Evolutionary conservation across 129 eudicot genomes (phyloP), one percentile per base, ranked within the genome.

Genomic region (Centrapalus pauciflorus): DNA sequence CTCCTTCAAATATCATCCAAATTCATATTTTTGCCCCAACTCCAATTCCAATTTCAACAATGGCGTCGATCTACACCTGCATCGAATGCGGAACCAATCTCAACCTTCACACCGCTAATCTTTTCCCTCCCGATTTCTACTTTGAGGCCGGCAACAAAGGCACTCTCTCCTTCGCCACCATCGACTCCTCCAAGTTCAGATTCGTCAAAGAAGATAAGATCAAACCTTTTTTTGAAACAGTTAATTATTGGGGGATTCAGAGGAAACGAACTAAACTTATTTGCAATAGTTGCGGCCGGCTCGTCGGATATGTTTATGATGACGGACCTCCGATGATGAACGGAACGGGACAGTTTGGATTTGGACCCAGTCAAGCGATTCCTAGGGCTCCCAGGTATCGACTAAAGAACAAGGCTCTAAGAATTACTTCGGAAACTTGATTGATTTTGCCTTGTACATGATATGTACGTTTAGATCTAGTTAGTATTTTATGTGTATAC

Each of bases 141-240:
- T 94, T 94, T 82, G 97, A 94, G 54, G 99, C 99, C 32, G 99
- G 97, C 62, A 89, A 94, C 83, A 89, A 89, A 48, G 81, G 81
- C 69, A 80, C 94, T 21, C 76, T 89, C 40, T 94, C 97, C 0
- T 94, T 94, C 59, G 59, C 95, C 33, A 30, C 59, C 20, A 51
- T 94, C 19, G 97, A 94, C 71, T 43, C 82, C 11, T 66, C 89
- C 32, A 84, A 86, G 35, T 86, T 89, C 82, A 61, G 81, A 57
- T 80, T 86, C 69, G 81, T 79, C 24, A 77, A 77, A 68, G 95
- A 94, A 58, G 95, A 94, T 66, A 89, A 89, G 71, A 84, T 94
- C 76, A 57, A 73, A 40, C 99, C 99, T 52, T 94, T 94, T 78
- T 94, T 94, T 63, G 99, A 94, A 72, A 86, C 95, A 9, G 7